Conservation (phyloP, 148 eudicot genomes). For the Cornus suecica region DNA sequence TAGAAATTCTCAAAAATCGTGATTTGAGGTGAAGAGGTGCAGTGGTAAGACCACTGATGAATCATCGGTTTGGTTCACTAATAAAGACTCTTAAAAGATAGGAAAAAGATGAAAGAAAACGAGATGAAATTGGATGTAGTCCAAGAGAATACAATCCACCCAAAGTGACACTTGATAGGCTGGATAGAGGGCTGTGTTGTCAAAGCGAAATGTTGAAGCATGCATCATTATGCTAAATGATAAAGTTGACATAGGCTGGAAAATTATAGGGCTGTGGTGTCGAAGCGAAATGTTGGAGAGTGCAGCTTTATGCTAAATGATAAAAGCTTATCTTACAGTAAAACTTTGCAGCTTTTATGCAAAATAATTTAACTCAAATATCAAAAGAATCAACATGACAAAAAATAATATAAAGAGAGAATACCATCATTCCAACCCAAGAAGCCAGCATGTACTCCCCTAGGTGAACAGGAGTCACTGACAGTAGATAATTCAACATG, state of each 20-base stretch:
- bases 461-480: conserved; percentile 76
- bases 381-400: not conserved
- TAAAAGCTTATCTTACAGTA: not conserved
- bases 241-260: not conserved
- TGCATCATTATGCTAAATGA: not conserved
- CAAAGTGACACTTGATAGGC: not conserved
- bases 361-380: not conserved
- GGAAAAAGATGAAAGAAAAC: not conserved
- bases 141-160: not conserved
- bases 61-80: not conserved
- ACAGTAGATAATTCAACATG: conserved; percentile 84
- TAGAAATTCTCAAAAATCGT: not conserved
- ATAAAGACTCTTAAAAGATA: not conserved
- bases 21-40: too few species aligned
- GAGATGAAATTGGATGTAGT: not conserved
- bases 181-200: not conserved
- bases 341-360: not conserved
- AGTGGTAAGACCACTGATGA: too few species aligned
- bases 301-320: not conserved
- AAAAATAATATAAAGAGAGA: not conserved
- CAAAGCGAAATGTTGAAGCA: not conserved
- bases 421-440: conserved; percentile 96
- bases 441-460: conserved; percentile 81
- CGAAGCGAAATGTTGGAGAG: not conserved
- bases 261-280: too few species aligned